Conservation (phyloP, 2,329 filamentous ascomycete species). For the Helotiales sp. region DNA sequence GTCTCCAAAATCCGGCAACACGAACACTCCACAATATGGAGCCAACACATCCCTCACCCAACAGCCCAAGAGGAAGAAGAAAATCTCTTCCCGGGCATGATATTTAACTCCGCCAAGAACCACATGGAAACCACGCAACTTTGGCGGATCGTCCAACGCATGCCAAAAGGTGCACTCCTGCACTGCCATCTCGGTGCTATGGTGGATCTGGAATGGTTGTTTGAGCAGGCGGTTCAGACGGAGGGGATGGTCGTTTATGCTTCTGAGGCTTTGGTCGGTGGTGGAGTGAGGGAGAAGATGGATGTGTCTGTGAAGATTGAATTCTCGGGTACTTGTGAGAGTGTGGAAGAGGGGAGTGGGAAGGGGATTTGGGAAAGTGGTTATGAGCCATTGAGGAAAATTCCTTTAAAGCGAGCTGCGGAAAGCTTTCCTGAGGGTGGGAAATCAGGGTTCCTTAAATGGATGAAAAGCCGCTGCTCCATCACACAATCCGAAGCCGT, state of each 20-base stretch:
- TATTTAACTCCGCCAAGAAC: constrained; percentile 82
- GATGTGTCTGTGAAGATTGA: constrained; percentile 64
- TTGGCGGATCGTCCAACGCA: constrained; percentile 78
- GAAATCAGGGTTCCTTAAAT: constrained; percentile 70
- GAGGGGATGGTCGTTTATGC: constrained; percentile 73
- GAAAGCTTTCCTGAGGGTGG: constrained; percentile 71
- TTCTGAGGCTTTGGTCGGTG: constrained; percentile 56
- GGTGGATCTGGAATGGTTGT: constrained; percentile 80
- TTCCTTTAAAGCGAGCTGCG: constrained; percentile 61
- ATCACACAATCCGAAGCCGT: constrained; percentile 73
- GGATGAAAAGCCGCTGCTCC: constrained; percentile 73
- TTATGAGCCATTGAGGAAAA: constrained; percentile 54
- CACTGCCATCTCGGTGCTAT: constrained; percentile 90
- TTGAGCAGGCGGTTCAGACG: constrained; percentile 71
- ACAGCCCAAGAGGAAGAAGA: constrained; percentile 52
- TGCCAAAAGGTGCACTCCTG: constrained; percentile 88
- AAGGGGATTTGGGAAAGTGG: constrained; percentile 64
- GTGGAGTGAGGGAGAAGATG: constrained; percentile 56
- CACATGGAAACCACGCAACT: constrained; percentile 81
- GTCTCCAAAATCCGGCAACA: constrained; percentile 76
- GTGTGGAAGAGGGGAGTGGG: constrained; percentile 39
- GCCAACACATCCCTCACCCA: constrained; percentile 45
- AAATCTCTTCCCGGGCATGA: constrained; percentile 80
- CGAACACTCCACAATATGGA: constrained; percentile 78
- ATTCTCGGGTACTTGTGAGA: constrained; percentile 37